A percentile compares a stretch with the other conserved stretches of the same genome.
phyloP scores from a whole-genome alignment of 768 basidiomycete species.

The Macrolepiota albuminosa region DNA sequence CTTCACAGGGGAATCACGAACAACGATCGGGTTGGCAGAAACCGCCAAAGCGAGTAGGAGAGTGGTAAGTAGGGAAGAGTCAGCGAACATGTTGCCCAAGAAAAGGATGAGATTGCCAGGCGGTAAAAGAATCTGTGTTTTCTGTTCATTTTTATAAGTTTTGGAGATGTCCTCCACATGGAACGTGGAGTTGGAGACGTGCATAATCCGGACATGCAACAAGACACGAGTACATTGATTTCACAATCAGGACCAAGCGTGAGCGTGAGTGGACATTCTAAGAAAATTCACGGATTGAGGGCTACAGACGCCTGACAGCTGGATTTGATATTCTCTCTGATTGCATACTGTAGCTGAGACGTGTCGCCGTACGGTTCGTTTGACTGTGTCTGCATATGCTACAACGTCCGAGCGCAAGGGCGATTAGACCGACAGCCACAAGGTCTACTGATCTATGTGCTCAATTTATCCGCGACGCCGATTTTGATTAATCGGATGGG shows the following conservation, averaged over 20 bases:
- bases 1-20: slow-evolving; percentile 36
- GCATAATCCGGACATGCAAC: background rate
- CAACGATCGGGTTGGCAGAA: slow-evolving; percentile 38
- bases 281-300: background rate
- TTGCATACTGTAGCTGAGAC: background rate
- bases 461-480: background rate
- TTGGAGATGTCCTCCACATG: background rate
- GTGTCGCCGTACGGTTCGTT: background rate
- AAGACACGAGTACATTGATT: background rate
- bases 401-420: background rate
- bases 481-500: background rate
- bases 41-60: slow-evolving; percentile 43
- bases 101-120: background rate
- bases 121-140: background rate
- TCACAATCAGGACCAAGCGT: background rate
- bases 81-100: slow-evolving; percentile 29
- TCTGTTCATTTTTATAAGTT: slow-evolving; percentile 10
- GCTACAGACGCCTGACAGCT: background rate
- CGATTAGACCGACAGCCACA: background rate
- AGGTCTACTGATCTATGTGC: background rate
- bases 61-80: slow-evolving; percentile 35
- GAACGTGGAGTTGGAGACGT: background rate
- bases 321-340: background rate
- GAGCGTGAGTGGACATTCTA: background rate
- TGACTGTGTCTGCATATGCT: background rate